Conservation (phyloP, 2,329 filamentous ascomycete species). For the Mycosphaerella sp. region DNA sequence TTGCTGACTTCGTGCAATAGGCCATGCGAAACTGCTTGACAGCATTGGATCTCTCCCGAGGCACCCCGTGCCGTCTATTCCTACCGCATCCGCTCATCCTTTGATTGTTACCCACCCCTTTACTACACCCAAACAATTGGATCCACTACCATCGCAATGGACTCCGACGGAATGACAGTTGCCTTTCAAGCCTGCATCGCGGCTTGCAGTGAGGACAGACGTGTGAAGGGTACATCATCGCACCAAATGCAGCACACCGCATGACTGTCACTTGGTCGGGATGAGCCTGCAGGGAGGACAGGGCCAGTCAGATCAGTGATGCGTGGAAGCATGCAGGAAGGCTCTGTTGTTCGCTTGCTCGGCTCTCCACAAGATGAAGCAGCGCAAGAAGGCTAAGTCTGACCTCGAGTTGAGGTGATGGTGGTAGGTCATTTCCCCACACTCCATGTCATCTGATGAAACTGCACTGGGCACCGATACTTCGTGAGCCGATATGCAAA, state of each 20-base stretch:
- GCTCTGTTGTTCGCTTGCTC: background rate
- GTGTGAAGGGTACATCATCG: background rate
- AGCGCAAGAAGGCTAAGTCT: conserved; percentile 18
- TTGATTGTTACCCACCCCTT: conserved; percentile 25
- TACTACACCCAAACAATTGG: conserved; percentile 24
- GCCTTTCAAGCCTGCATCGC: conserved; percentile 7
- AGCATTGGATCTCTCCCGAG: too few relatives aligned
- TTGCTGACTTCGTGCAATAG: background rate
- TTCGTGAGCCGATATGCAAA: conserved; percentile 33
- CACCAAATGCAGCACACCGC: conserved; percentile 16
- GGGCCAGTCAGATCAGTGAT: conserved; percentile 14
- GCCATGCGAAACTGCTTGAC: background rate
- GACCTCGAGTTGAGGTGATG: conserved; percentile 1
- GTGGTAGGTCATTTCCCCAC: conserved; percentile 11
- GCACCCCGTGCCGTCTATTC: conserved; percentile 1
- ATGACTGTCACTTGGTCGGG: conserved; percentile 11
- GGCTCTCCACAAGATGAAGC: conserved; percentile 15
- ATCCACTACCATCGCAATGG: conserved; percentile 22
- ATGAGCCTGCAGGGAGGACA: conserved; percentile 6
- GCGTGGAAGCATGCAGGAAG: conserved; percentile 10
- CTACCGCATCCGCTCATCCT: conserved; percentile 25
- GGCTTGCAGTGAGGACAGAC: conserved; percentile 9
- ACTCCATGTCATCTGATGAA: conserved; percentile 30
- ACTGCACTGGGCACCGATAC: conserved; percentile 36
- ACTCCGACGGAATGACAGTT: conserved; percentile 17